A percentile compares a stretch with the other conserved stretches of the same genome.
Conservation (phyloP, 1,139 yeast species). For the Arxiozyma slooffiae region DNA sequence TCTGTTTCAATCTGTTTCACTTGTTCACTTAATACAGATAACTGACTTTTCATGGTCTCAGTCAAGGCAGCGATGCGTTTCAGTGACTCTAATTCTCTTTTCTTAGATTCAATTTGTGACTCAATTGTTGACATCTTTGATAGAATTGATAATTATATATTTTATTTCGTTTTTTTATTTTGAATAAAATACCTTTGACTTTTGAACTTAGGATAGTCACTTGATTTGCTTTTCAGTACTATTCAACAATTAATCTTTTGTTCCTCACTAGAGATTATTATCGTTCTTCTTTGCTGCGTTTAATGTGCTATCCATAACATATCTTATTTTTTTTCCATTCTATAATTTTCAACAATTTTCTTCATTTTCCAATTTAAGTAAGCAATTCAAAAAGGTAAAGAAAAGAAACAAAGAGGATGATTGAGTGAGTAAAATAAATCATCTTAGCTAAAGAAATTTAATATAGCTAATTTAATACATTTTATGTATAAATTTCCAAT, state of each 20-base stretch:
- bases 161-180: no score
- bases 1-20: conserved; percentile 22
- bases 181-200: background rate
- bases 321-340: no score
- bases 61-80: conserved; percentile 24
- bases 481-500: no score
- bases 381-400: background rate
- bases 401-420: background rate
- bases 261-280: background rate
- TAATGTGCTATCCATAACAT: no score
- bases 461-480: no score
- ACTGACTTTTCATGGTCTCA: conserved; percentile 21
- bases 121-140: background rate
- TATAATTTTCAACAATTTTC: background rate
- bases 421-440: background rate
- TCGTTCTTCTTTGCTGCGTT: no score
- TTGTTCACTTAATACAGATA: conserved; percentile 22
- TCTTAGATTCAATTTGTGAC: conserved; percentile 12
- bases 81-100: conserved; percentile 22
- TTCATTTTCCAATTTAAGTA: background rate
- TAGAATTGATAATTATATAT: no score
- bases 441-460: no score
- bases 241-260: no score
- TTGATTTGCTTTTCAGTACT: no score
- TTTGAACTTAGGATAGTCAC: background rate